A percentile compares a stretch with the other conserved stretches of the same genome.
These are phyloP conservation scores for Gracilariopsis chorda DNA, from an alignment of 23 red algal genomes.

Conservation along the genomic window DNA sequence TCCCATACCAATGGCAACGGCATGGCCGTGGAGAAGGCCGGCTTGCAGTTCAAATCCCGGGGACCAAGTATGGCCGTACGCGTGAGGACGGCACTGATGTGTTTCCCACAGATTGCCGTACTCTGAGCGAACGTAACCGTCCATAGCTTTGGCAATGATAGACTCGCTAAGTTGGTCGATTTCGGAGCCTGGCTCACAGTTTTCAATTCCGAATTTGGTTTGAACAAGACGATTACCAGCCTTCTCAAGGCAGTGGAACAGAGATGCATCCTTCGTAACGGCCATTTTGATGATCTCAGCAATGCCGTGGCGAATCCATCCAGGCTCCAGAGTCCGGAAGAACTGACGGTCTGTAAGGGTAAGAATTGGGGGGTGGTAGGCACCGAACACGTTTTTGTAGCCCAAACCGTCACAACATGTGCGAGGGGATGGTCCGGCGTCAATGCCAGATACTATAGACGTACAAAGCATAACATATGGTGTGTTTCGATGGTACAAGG, in stretches of 20 bases:
- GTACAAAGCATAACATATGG: slow-evolving; percentile 79
- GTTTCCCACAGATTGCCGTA: slow-evolving; percentile 81
- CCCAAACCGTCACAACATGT: slow-evolving; percentile 80
- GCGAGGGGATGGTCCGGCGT: slow-evolving; percentile 73
- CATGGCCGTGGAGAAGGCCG: slow-evolving; percentile 71
- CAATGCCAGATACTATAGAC: slow-evolving; percentile 75
- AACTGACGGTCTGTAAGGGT: slow-evolving; percentile 70
- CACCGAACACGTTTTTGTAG: slow-evolving; percentile 82
- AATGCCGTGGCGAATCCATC: slow-evolving; percentile 80
- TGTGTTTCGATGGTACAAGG: slow-evolving; percentile 73
- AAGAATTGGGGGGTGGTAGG: slow-evolving; percentile 72
- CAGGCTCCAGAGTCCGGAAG: slow-evolving; percentile 66
- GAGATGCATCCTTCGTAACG: slow-evolving; percentile 55
- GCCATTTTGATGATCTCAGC: slow-evolving; percentile 86
- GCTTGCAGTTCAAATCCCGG: slow-evolving; percentile 80
- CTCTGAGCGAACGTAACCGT: slow-evolving; percentile 74
- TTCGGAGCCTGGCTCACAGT: slow-evolving; percentile 26
- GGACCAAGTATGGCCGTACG: slow-evolving; percentile 76
- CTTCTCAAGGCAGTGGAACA: slow-evolving; percentile 48
- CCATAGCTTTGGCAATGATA: slow-evolving; percentile 80
- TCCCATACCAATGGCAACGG: slow-evolving; percentile 77
- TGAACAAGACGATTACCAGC: slow-evolving; percentile 50
- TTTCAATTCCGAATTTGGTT: slow-evolving; percentile 69
- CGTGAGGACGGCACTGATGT: slow-evolving; percentile 75
- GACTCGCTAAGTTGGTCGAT: slow-evolving; percentile 59